Evolutionary conservation across 176 grass and related monocot genomes (phyloP), one percentile per base, ranked within the genome.

Genomic region (Hyparrhenia diplandra): DNA sequence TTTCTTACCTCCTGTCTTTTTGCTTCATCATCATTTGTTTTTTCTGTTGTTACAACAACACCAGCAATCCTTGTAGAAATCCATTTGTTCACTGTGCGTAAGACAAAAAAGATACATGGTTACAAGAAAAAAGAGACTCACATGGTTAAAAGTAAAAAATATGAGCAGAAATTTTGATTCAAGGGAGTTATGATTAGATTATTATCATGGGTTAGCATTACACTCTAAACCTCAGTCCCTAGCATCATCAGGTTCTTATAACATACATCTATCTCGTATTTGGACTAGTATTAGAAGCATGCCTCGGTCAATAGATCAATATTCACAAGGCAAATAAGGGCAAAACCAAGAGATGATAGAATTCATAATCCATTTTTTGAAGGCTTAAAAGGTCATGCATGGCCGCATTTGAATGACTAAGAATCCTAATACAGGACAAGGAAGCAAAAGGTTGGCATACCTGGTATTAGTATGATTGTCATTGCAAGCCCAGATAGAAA

Each of bases 1-100:
- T 67, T 74, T 66, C 70, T 77, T 73, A 98, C 95, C 95, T 98
- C 75, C 92, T 73, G 75, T 95, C 88, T 80, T 98, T 98, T 82
- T 93, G 86, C 82, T 95, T 95, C 92, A 95, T 98, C 95, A 98
- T 98, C 57, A n/a, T n/a, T n/a, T n/a, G n/a, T n/a, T n/a, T 87
- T 84, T 85, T 94, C 84, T 62, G 90, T 98, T 34, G 90, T n/a
- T n/a, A n/a, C n/a, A n/a, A n/a, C n/a, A n/a, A n/a, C 95, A 61
- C 78, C 79, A 63, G 92, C 90, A 74, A 98, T 98, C 74, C 84
- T 83, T 84, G 90, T 89, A 63, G 90, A 98, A 76, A 98, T 95
- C 82, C 86, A 98, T 91, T 93, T 98, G 88, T 95, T 98, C 29
- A 98, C 95, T 98, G 79, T 60, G 75, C 42, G 67, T 85, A n/a